Evolutionary conservation across 2,329 filamentous ascomycete species (phyloP).

Genomic region (Fusarium concolor): DNA sequence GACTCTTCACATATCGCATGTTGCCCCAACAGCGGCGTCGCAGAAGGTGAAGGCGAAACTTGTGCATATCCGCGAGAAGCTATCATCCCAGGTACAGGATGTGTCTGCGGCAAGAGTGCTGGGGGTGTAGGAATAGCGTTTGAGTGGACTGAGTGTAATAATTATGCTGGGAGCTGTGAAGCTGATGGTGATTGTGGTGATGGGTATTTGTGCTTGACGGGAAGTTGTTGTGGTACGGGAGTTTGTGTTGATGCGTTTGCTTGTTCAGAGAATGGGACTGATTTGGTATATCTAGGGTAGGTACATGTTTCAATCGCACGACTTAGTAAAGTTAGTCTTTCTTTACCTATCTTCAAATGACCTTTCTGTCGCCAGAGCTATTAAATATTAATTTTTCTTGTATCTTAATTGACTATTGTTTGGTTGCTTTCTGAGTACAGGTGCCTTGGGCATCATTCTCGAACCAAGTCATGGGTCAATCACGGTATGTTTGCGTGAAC

Average conservation of each 20-base stretch:
- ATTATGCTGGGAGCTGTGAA: conserved; percentile 49
- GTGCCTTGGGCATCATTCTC: too few relatives aligned
- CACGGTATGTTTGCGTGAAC: too few relatives aligned
- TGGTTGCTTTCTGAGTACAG: too few relatives aligned
- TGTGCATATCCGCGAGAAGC: conserved; percentile 51
- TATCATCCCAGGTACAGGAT: conserved; percentile 47
- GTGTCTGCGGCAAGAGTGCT: conserved; percentile 51
- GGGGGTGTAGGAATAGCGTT: conserved; percentile 47
- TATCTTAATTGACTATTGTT: too few relatives aligned
- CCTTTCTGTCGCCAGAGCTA: too few relatives aligned
- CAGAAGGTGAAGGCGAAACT: conserved; percentile 33
- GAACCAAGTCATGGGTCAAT: too few relatives aligned
- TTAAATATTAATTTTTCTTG: too few relatives aligned
- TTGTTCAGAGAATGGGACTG: conserved; percentile 51
- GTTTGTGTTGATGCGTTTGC: conserved; percentile 54
- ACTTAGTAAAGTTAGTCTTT: too few relatives aligned
- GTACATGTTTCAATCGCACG: neutral
- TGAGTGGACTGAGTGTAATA: conserved; percentile 50
- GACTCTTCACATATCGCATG: conserved; percentile 51
- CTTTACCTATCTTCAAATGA: too few relatives aligned
- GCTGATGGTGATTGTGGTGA: conserved; percentile 40
- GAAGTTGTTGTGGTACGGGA: conserved; percentile 52
- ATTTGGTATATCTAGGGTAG: conserved; percentile 46
- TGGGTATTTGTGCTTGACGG: conserved; percentile 49
- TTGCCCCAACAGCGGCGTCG: conserved; percentile 46